Evolutionary conservation across 305 asterid species (phyloP).

Genomic region (Solanum hybrid): DNA sequence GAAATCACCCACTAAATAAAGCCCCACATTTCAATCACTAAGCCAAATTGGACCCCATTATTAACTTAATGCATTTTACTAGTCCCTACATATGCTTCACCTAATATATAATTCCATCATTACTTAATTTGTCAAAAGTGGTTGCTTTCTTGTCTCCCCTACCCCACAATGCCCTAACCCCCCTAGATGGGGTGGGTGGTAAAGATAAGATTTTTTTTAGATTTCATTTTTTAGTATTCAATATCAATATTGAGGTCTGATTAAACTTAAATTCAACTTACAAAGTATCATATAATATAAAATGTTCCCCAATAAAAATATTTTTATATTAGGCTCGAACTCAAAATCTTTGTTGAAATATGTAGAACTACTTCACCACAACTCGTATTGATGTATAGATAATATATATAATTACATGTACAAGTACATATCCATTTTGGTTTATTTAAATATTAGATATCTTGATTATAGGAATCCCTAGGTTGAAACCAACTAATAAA

Average conservation of each 20-base stretch:
- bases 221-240: neutral
- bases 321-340: neutral
- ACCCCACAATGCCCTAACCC: neutral
- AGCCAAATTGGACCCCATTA: neutral
- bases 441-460: neutral
- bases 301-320: neutral
- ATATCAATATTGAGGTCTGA: neutral
- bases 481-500: neutral
- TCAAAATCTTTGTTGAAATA: neutral
- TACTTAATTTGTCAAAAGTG: neutral
- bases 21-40: neutral
- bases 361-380: neutral
- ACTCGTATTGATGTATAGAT: neutral
- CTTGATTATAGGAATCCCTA: neutral
- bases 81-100: neutral
- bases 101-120: neutral
- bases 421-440: neutral
- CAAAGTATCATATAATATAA: neutral
- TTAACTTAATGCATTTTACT: neutral
- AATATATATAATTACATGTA: neutral
- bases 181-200: neutral
- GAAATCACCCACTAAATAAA: neutral
- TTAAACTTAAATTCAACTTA: neutral
- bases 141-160: constrained; percentile 6
- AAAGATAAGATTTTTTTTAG: neutral